Evolutionary conservation across 495 filamentous ascomycete species (phyloP).

Genomic region (Oidiodendron maius): DNA sequence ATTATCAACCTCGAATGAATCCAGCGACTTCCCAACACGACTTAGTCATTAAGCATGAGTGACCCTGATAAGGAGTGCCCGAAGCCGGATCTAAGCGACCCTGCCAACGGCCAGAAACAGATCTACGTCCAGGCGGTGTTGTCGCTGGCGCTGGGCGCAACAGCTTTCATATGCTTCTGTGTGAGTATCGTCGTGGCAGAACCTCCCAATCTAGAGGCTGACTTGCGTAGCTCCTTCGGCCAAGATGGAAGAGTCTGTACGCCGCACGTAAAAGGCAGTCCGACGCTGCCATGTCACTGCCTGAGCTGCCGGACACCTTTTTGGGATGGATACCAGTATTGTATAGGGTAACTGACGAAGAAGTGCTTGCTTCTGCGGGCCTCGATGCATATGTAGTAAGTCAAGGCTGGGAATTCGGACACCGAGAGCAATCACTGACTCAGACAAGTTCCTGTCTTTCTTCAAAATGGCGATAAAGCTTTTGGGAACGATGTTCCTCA

Average conservation of each 20-base stretch:
- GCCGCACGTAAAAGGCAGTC: slow-evolving; percentile 74
- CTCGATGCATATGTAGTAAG: slow-evolving; percentile 91
- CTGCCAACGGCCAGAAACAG: slow-evolving; percentile 18
- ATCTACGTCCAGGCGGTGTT: slow-evolving; percentile 47
- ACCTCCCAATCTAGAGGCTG: slow-evolving; percentile 15
- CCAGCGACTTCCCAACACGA: neutral
- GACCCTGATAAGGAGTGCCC: slow-evolving; percentile 13
- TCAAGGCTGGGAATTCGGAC: slow-evolving; percentile 12
- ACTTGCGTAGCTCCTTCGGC: slow-evolving; percentile 57
- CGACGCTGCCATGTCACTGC: slow-evolving; percentile 64
- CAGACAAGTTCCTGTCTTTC: slow-evolving; percentile 74
- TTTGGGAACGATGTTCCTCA: slow-evolving; percentile 68
- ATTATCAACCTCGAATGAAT: neutral
- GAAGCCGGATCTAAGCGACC: slow-evolving; percentile 13
- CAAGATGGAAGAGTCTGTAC: slow-evolving; percentile 89
- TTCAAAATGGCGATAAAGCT: slow-evolving; percentile 91
- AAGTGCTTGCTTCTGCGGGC: slow-evolving; percentile 84
- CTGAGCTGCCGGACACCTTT: slow-evolving; percentile 77
- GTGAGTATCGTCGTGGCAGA: slow-evolving; percentile 26
- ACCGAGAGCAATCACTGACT: neutral
- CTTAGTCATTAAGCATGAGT: neutral
- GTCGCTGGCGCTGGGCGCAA: slow-evolving; percentile 41
- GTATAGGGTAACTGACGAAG: slow-evolving; percentile 82
- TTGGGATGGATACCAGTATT: slow-evolving; percentile 92
- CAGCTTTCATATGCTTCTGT: slow-evolving; percentile 48